A percentile compares a stretch with the other conserved stretches of the same genome.
These are phyloP conservation scores for Paraphaeosphaeria minitans DNA, from an alignment of 2,329 filamentous ascomycete genomes.

Conservation along the genomic window DNA sequence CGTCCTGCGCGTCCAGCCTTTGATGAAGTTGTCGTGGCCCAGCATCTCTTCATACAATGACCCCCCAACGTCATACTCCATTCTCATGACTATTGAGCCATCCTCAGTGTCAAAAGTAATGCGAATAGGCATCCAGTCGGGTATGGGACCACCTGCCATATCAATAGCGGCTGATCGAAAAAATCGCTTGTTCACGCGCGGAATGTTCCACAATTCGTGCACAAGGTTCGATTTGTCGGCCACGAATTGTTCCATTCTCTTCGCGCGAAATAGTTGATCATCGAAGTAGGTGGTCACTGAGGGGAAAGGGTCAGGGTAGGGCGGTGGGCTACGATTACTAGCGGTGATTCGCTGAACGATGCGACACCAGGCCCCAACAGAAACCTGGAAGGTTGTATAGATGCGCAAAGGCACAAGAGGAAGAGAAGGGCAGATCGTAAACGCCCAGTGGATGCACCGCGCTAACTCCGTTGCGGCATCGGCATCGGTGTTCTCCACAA, in stretches of 20 bases:
- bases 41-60: constrained; percentile 17
- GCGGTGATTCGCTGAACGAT: constrained; percentile 19
- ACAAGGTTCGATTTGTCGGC: constrained; percentile 29
- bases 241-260: constrained; percentile 31
- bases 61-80: constrained; percentile 23
- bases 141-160: constrained; percentile 34
- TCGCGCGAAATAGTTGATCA: constrained; percentile 13
- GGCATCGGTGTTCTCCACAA: constrained; percentile 22
- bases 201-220: constrained; percentile 31
- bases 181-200: constrained; percentile 23
- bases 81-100: constrained; percentile 36
- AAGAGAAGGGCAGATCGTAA: constrained; percentile 23
- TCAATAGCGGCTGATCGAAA: constrained; percentile 29
- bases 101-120: constrained; percentile 35
- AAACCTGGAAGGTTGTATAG: constrained; percentile 34
- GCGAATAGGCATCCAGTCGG: constrained; percentile 34
- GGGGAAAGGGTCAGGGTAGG: not conserved
- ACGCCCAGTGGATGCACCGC: constrained; percentile 29
- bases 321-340: not conserved
- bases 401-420: constrained; percentile 35
- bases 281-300: not conserved
- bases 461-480: constrained; percentile 29
- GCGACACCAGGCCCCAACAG: constrained; percentile 34
- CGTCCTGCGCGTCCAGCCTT: constrained; percentile 13
- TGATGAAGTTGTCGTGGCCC: not conserved